These are phyloP conservation scores for Phytophthora uliginosa DNA, from an alignment of 352 stramenopile genomes.

Conservation along the genomic window DNA sequence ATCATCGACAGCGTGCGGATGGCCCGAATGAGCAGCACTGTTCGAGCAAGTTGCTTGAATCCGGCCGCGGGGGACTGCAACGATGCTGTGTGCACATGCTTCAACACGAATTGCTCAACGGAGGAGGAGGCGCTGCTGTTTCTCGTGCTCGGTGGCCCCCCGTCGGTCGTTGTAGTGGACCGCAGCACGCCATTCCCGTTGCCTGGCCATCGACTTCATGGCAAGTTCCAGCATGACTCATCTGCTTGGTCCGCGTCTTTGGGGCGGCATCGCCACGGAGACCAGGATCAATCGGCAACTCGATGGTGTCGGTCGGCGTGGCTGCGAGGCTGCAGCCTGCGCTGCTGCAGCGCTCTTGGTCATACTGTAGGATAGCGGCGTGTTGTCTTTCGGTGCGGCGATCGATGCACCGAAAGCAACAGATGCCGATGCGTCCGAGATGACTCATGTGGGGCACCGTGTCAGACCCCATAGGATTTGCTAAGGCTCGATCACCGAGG, in stretches of 20 bases:
- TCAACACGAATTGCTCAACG: too few species aligned
- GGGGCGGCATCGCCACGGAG: neutral
- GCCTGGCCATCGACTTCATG: neutral
- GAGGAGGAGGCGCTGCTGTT: too few species aligned
- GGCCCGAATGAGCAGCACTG: neutral
- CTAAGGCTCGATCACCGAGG: constrained; percentile 8
- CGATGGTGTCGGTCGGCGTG: neutral
- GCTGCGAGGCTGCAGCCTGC: too few species aligned
- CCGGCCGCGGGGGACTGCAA: neutral
- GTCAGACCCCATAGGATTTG: constrained; percentile 1
- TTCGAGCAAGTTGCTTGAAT: neutral
- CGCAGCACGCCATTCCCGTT: neutral
- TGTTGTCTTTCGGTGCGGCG: constrained; percentile 8
- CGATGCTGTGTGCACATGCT: neutral
- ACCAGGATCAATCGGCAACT: neutral
- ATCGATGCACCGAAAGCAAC: constrained; percentile 23
- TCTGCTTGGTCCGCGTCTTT: constrained; percentile 4
- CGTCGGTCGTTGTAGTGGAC: too few species aligned
- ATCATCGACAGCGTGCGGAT: neutral
- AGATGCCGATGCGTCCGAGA: neutral
- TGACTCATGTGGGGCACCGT: neutral
- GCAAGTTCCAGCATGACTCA: neutral
- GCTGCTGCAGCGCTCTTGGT: neutral
- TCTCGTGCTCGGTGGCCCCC: too few species aligned
- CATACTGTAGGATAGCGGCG: too few species aligned